Evolutionary conservation across 2,329 filamentous ascomycete species (phyloP).

Genomic region (Penicillium digitatum): DNA sequence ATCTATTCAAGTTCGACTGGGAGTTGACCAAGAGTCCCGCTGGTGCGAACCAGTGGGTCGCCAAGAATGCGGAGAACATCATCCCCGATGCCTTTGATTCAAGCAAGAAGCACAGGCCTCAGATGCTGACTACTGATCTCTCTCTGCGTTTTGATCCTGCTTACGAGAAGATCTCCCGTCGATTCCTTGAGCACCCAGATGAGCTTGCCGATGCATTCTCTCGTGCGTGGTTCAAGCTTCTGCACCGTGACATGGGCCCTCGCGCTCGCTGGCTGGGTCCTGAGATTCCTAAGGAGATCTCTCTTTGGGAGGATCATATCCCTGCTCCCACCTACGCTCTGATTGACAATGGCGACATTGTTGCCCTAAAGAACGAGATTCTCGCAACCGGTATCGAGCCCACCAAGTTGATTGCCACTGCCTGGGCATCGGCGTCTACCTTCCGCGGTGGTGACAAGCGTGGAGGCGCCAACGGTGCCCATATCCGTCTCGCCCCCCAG

Average conservation of each 20-base stretch:
- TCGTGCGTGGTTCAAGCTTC: constrained; percentile 77
- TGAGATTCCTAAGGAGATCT: constrained; percentile 65
- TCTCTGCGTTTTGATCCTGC: constrained; percentile 66
- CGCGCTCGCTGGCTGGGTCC: constrained; percentile 67
- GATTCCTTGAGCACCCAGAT: constrained; percentile 65
- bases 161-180: constrained; percentile 72
- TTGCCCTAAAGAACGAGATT: constrained; percentile 65
- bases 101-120: constrained; percentile 68
- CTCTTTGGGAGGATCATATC: constrained; percentile 73
- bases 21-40: constrained; percentile 70
- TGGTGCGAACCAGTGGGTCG: constrained; percentile 72
- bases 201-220: constrained; percentile 66
- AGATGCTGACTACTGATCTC: constrained; percentile 73
- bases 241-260: constrained; percentile 76
- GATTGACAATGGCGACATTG: constrained; percentile 60
- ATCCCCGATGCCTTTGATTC: constrained; percentile 69
- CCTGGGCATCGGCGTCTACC: constrained; percentile 67
- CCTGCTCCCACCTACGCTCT: constrained; percentile 56
- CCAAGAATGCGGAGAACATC: constrained; percentile 62
- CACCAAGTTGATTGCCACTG: constrained; percentile 60
- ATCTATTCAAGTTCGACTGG: constrained; percentile 76
- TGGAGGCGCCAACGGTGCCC: constrained; percentile 74
- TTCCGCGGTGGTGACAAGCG: constrained; percentile 77
- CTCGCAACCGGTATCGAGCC: constrained; percentile 59
- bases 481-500: constrained; percentile 69